phyloP scores from a whole-genome alignment of 1,284 basidiomycete genomes.

The Fomitopsis betulina region DNA sequence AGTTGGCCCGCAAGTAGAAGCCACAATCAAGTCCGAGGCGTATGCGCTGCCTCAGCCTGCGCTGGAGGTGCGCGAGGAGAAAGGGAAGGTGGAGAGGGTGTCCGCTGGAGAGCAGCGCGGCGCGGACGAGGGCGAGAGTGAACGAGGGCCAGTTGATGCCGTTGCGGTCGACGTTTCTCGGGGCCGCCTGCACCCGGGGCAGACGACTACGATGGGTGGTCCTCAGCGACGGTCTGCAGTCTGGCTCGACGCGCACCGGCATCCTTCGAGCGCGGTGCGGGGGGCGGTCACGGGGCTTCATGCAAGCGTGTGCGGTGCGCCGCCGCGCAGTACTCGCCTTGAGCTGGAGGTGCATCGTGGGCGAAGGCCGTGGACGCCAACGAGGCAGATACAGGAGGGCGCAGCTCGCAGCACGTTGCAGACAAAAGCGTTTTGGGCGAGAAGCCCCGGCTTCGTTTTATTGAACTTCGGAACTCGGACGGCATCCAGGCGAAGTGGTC shows the following conservation, averaged over 20 bases:
- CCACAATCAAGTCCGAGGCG: not conserved
- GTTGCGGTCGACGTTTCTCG: not conserved
- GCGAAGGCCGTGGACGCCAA: not conserved
- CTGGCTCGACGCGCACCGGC: not conserved
- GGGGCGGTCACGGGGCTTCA: not conserved
- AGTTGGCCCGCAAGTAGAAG: conserved; percentile 1
- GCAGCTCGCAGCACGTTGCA: not conserved
- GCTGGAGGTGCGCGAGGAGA: conserved; percentile 1
- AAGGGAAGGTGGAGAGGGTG: conserved; percentile 4
- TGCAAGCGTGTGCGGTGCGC: not conserved
- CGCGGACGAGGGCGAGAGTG: conserved; percentile 5
- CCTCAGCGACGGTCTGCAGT: not conserved
- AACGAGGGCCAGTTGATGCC: conserved; percentile 3
- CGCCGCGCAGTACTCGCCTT: not conserved
- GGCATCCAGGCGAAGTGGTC: not conserved
- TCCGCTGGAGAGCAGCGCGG: conserved; percentile 3
- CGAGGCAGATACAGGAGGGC: not conserved
- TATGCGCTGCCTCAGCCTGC: not conserved
- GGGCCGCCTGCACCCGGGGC: not conserved
- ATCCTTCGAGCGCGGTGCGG: not conserved
- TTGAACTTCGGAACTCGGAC: not conserved
- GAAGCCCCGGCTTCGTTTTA: not conserved
- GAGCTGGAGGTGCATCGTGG: not conserved
- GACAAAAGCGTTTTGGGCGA: not conserved
- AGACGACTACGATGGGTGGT: not conserved